These are phyloP conservation scores for Ceratobasidium sp. DNA, from an alignment of 1,284 basidiomycete genomes.

Conservation along the genomic window DNA sequence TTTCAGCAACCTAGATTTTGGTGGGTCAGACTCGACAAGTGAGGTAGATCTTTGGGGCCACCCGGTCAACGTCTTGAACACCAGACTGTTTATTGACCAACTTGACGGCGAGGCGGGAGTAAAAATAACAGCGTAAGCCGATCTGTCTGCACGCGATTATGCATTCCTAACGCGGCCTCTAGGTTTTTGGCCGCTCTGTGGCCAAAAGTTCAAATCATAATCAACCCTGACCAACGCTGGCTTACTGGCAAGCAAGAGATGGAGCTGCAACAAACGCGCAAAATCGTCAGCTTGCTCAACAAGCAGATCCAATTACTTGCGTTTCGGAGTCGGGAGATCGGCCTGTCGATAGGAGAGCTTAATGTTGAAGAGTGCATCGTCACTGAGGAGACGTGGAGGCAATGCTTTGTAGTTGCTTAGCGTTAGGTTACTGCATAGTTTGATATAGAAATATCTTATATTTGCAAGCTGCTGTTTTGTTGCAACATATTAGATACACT, in stretches of 20 bases:
- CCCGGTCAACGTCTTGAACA: not conserved
- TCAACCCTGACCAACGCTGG: constrained; percentile 6
- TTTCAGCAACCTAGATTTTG: too few relatives aligned
- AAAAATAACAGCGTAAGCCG: constrained; percentile 2
- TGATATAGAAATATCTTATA: not conserved
- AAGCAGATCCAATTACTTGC: not conserved
- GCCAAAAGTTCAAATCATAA: not conserved
- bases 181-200: constrained; percentile 1
- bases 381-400: not conserved
- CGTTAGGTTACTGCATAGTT: not conserved
- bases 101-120: not conserved
- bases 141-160: not conserved
- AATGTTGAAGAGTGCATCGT: not conserved
- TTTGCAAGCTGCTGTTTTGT: not conserved
- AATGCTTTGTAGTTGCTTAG: not conserved
- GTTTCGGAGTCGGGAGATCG: not conserved
- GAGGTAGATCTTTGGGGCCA: constrained; percentile 13
- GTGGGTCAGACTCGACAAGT: too few relatives aligned
- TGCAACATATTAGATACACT: too few relatives aligned
- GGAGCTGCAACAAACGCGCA: not conserved
- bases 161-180: too few relatives aligned
- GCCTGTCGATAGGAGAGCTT: not conserved
- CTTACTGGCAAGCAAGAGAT: not conserved
- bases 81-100: not conserved
- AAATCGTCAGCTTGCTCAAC: not conserved